These are phyloP conservation scores for Globisporangium camurandrum DNA, from an alignment of 352 stramenopile genomes.

Conservation along the genomic window DNA sequence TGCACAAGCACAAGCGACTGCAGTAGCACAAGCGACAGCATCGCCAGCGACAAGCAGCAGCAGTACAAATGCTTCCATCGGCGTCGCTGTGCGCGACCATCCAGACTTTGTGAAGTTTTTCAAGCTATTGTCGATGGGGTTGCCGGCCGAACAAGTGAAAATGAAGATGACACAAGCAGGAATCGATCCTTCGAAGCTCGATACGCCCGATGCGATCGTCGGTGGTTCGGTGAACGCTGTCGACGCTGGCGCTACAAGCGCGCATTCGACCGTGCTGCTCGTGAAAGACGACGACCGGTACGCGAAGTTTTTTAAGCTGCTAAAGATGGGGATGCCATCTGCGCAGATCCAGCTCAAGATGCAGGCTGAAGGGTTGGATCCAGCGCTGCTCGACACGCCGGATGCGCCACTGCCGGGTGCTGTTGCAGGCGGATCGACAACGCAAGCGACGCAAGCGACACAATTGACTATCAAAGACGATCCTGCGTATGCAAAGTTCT, in stretches of 20 bases:
- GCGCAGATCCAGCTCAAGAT: slow-evolving; percentile 94
- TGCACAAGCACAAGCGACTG: slow-evolving; percentile 4
- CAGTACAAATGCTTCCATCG: slow-evolving; percentile 10
- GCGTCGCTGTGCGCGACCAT: slow-evolving; percentile 57
- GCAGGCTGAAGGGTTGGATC: slow-evolving; percentile 88
- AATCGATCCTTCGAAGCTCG: slow-evolving; percentile 55
- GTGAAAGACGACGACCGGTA: slow-evolving; percentile 82
- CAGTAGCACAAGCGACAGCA: slow-evolving; percentile 12
- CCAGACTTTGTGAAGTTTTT: slow-evolving; percentile 79
- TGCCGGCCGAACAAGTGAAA: slow-evolving; percentile 77
- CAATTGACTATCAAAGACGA: slow-evolving; percentile 88
- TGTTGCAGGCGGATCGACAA: not conserved
- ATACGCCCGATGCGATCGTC: slow-evolving; percentile 62
- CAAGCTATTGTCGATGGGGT: slow-evolving; percentile 73
- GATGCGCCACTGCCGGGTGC: slow-evolving; percentile 70
- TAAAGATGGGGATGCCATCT: slow-evolving; percentile 92
- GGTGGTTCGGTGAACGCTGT: slow-evolving; percentile 8
- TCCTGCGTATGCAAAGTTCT: slow-evolving; percentile 91
- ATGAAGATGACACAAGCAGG: slow-evolving; percentile 80
- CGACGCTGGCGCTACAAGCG: slow-evolving; percentile 9
- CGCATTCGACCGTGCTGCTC: slow-evolving; percentile 3
- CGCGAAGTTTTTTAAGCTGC: slow-evolving; percentile 95
- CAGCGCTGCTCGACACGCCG: slow-evolving; percentile 84
- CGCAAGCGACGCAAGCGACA: slow-evolving; percentile 5
- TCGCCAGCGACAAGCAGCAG: not conserved